Percentiles rank a stretch among this genome's conserved stretches.
phyloP scores from a whole-genome alignment of 805 yeast species.

The Kodamaea jinghongensis region DNA sequence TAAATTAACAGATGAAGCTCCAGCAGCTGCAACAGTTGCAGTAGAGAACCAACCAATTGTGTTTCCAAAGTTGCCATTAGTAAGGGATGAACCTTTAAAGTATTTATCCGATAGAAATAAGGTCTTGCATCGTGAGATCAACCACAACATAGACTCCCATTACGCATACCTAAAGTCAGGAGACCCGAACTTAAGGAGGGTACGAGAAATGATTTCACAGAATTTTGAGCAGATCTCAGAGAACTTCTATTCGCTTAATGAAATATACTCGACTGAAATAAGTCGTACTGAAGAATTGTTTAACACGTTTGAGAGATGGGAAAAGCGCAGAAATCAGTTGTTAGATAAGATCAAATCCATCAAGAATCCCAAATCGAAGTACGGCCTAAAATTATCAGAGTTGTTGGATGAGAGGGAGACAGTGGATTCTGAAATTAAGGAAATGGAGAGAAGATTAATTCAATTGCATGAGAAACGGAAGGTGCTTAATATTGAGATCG shows the following conservation, averaged over 20 bases:
- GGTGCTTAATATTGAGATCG: slow-evolving; percentile 36
- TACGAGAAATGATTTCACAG: slow-evolving; percentile 26
- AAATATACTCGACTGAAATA: slow-evolving; percentile 42
- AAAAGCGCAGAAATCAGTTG: slow-evolving; percentile 32
- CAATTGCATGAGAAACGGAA: slow-evolving; percentile 33
- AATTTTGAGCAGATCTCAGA: slow-evolving; percentile 40
- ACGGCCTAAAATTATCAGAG: slow-evolving; percentile 40
- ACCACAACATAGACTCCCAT: slow-evolving; percentile 24
- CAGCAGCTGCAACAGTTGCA: slow-evolving; percentile 2
- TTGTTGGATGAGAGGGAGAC: slow-evolving; percentile 31
- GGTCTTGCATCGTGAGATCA: slow-evolving; percentile 20
- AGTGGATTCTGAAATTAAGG: slow-evolving; percentile 37
- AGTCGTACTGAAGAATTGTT: slow-evolving; percentile 24
- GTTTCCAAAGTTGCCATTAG: slow-evolving; percentile 6
- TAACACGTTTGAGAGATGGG: slow-evolving; percentile 39
- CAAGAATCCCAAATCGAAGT: slow-evolving; percentile 37
- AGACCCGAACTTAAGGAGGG: slow-evolving; percentile 26
- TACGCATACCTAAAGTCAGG: slow-evolving; percentile 29
- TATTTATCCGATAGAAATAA: slow-evolving; percentile 30
- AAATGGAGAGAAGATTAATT: slow-evolving; percentile 34
- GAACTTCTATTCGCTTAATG: slow-evolving; percentile 43
- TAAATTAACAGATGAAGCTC: slow-evolving; percentile 8
- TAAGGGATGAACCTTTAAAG: slow-evolving; percentile 21
- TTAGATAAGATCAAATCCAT: slow-evolving; percentile 36
- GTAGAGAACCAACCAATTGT: slow-evolving; percentile 4